phyloP scores from a whole-genome alignment of 108 stramenopile genomes.

The Skeletonema grethae region DNA sequence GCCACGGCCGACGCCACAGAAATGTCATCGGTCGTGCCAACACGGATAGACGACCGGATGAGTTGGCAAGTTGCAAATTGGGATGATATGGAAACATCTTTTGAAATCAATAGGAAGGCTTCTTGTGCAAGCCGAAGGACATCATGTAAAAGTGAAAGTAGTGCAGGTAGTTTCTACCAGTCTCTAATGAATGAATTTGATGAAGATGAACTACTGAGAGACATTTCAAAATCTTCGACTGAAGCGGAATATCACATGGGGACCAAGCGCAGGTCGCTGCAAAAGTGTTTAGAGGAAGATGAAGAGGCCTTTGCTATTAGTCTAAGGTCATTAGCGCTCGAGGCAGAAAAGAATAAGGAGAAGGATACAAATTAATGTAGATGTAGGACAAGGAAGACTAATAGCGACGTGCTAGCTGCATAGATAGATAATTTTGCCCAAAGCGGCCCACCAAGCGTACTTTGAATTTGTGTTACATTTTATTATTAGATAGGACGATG shows the following conservation, averaged over 20 bases:
- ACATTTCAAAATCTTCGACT: neutral
- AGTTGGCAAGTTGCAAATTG: neutral
- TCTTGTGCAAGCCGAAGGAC: neutral
- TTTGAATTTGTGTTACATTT: no score
- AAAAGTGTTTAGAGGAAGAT: neutral
- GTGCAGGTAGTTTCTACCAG: neutral
- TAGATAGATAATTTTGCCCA: no score
- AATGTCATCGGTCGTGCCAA: neutral
- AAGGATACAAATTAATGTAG: neutral
- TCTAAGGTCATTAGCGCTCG: neutral
- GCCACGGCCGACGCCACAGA: neutral
- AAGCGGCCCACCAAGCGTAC: no score
- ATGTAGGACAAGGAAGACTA: no score
- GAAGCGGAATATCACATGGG: neutral
- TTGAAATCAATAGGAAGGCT: neutral
- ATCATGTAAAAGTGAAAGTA: neutral
- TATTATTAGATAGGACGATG: neutral
- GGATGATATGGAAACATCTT: neutral
- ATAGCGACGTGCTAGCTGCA: no score
- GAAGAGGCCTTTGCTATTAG: neutral
- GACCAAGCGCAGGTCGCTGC: neutral
- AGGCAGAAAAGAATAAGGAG: neutral
- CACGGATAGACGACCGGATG: neutral
- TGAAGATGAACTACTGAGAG: neutral
- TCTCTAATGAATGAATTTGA: neutral